Conservation (phyloP, 352 stramenopile genomes). For the Saprolegnia parasitica region DNA sequence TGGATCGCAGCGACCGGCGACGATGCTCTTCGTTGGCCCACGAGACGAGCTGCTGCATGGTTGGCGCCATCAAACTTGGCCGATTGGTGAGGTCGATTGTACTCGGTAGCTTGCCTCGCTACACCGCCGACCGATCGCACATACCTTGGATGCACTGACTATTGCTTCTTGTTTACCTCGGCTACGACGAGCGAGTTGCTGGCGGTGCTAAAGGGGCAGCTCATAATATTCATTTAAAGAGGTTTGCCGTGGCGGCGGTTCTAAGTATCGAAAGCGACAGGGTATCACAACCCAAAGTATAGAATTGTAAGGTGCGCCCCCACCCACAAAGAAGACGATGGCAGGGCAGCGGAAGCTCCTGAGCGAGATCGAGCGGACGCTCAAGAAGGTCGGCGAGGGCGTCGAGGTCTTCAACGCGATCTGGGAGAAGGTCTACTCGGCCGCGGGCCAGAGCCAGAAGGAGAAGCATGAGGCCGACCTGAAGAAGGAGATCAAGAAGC, state of each 20-base stretch:
- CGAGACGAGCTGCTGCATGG: too few species aligned
- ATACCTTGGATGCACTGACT: too few species aligned
- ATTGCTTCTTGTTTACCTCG: too few species aligned
- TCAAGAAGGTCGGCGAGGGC: slow-evolving; percentile 99
- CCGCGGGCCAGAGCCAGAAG: slow-evolving; percentile 96
- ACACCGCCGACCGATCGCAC: too few species aligned
- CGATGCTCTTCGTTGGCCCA: too few species aligned
- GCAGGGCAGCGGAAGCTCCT: slow-evolving; percentile 80
- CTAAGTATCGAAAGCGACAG: not conserved
- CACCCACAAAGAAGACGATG: slow-evolving; percentile 40
- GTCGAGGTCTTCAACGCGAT: slow-evolving; percentile 99
- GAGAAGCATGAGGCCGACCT: slow-evolving; percentile 99
- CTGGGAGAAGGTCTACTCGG: slow-evolving; percentile 98
- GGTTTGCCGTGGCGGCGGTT: not conserved
- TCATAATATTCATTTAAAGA: not conserved
- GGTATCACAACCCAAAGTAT: slow-evolving; percentile 6
- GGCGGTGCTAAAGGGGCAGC: too few species aligned
- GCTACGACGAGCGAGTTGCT: too few species aligned
- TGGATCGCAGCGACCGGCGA: too few species aligned
- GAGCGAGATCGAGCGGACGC: slow-evolving; percentile 97
- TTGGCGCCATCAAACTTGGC: too few species aligned
- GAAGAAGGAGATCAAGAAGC: slow-evolving; percentile 99
- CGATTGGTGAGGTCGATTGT: too few species aligned
- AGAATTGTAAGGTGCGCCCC: slow-evolving; percentile 19
- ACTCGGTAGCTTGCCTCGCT: too few species aligned